Base-by-base conservation (phyloP, 2,329 filamentous ascomycete species). In the Microcera coccophila region DNA sequence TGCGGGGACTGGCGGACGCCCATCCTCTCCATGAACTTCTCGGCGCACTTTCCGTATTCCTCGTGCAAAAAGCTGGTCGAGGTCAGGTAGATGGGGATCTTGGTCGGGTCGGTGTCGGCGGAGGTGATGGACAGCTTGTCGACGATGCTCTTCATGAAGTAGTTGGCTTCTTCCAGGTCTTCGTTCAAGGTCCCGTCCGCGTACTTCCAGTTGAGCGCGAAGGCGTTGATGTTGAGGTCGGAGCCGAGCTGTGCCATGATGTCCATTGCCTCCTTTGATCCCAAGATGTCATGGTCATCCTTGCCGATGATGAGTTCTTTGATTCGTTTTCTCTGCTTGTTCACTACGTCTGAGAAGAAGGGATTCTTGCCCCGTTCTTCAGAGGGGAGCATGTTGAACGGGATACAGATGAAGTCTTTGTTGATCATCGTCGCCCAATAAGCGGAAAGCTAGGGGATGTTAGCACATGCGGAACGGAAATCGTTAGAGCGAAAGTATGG, bases 191-290 rank as follows among this genome's bases (percentile, higher is more conserved):
- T 54, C 0, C 67, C 69, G 12, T 72, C 49, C 1, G 53, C 38
- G 32, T 70, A 48, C 3, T 62, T 59, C 60, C 69, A 75, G 45
- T 75, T 75, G 19, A 68, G 51, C 0, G 68, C 58, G 38, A 73
- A 71, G 5, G 65, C 64, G 44, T 74, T 72, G 50, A 75, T 72
- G 49, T 71, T 73, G 7, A 70, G 55, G n/a, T 74, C 71, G 0
- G 69, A 71, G 1, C 71, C 71, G 1, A 74, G 47, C 0, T 62
- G 57, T 1, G 65, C 60, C 20, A 75, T 62, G 1, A 73, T 54
- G 4, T 59, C 54, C 50, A 70, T 64, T 0, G 65, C 64, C 16
- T 67, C 49, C 26, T 62, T 55, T 3, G 62, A 62, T 0, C 45
- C 38, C 11, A 65, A 53, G 36, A 74, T 66, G 5, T 65, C 50